Percentiles rank a stretch among this genome's conserved stretches.
Conservation (phyloP, 2,329 filamentous ascomycete genomes). For the Epichloe sylvatica region DNA sequence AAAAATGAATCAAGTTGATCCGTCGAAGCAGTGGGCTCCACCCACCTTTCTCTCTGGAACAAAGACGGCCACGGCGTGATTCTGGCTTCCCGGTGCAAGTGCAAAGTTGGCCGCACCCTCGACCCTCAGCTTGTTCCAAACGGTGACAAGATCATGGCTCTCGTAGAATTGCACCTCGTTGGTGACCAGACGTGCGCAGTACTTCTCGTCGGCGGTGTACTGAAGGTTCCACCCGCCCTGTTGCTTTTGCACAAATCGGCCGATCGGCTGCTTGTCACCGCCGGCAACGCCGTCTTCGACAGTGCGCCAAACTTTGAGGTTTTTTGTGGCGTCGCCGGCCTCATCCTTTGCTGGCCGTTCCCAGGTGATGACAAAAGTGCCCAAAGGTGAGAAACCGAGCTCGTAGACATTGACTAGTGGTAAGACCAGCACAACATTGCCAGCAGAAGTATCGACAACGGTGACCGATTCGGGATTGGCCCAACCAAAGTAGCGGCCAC, state of each 20-base stretch:
- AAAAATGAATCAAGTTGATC: neutral
- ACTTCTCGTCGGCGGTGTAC: conserved; percentile 86
- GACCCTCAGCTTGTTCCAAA: conserved; percentile 90
- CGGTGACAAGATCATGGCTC: conserved; percentile 67
- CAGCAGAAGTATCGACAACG: conserved; percentile 68
- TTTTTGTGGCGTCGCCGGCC: conserved; percentile 89
- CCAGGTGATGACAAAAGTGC: conserved; percentile 92
- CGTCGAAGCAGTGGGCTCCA: conserved; percentile 14
- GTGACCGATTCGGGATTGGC: conserved; percentile 76
- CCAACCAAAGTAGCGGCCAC: conserved; percentile 93
- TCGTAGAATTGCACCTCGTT: conserved; percentile 98
- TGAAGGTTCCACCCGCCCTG: conserved; percentile 95
- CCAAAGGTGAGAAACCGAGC: conserved; percentile 81
- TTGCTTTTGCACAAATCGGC: conserved; percentile 87
- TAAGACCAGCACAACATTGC: conserved; percentile 60
- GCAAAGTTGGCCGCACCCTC: conserved; percentile 87
- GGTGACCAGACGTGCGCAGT: conserved; percentile 83
- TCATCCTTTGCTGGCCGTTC: conserved; percentile 88
- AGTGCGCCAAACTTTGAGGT: conserved; percentile 91
- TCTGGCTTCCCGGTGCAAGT: conserved; percentile 67
- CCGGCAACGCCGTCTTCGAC: conserved; percentile 52
- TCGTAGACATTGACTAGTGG: conserved; percentile 80
- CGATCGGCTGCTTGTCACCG: conserved; percentile 59
- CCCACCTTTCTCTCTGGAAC: conserved; percentile 84
- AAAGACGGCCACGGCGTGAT: conserved; percentile 86